Evolutionary conservation across 768 basidiomycete species (phyloP), one percentile per base, ranked within the genome.

Genomic region (Leccinum broughii): DNA sequence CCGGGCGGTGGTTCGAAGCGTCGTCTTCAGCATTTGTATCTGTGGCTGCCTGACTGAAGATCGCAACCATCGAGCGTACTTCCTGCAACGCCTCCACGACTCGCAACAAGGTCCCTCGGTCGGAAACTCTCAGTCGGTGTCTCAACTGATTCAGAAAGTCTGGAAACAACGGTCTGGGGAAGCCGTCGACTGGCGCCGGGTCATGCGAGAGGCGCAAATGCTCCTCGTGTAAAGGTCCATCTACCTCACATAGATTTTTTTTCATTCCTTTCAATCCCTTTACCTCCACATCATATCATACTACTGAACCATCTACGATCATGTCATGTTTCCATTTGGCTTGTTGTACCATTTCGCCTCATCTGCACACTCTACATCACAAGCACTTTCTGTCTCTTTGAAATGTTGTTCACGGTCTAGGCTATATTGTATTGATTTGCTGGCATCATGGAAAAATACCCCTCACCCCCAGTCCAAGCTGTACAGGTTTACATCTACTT

Each of bases 1-100:
- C 51, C 79, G 80, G 48, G 78, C 82, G 14, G 87, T 92, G 28
- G 81, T 91, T 58, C 80, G 90, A 41, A 90, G 87, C 74, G 90
- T 90, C 28, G 89, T 92, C 65, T 91, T 92, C 66, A 83, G 84
- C 50, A 85, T 90, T 60, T 91, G 87, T 67, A 81, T 93, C 55
- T 84, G 84, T 61, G 90, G 90, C 1, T 85, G 82, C 63, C 80
- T 92, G 55, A 85, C 88, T 62, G 84, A 86, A 68, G 76, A 83
- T 55, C 60, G 37, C 4, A 56, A 56, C 1, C 75, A 85, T 61
- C 81, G 80, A 55, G 46, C 61, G 3, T 76, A 78, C 62, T 75
- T 92, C 14, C 63, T 74, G 26, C 64, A 66, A 10, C 74, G 81
- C 50, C 76, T 93, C 48, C 67, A 78, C 56, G 80, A 80, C 44